These are phyloP conservation scores for Penicillium sp. DNA, from an alignment of 2,329 filamentous ascomycete genomes.

Conservation along the genomic window DNA sequence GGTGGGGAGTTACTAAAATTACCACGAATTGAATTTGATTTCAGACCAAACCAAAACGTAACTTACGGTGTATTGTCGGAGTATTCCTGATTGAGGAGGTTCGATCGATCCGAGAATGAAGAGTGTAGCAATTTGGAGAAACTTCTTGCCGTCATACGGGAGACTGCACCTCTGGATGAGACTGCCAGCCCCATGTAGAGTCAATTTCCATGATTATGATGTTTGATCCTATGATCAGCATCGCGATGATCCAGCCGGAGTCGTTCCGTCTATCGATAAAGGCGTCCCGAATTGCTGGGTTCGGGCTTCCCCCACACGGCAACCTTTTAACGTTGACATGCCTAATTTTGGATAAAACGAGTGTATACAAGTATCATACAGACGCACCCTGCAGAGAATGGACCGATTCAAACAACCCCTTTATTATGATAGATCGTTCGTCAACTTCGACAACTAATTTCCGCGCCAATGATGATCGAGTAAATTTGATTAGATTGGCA, in stretches of 20 bases:
- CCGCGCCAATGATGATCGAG: background rate
- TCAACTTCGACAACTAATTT: background rate
- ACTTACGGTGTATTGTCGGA: background rate
- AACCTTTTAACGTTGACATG: background rate
- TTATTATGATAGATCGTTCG: no score
- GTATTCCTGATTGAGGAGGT: background rate
- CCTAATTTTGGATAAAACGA: background rate
- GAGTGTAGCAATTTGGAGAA: no score
- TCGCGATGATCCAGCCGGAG: slow-evolving; percentile 16
- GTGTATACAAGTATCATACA: background rate
- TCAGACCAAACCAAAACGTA: background rate
- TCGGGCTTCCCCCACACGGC: slow-evolving; percentile 11
- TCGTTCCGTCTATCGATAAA: slow-evolving; percentile 18
- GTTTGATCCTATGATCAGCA: background rate
- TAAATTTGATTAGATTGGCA: background rate
- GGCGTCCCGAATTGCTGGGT: slow-evolving; percentile 12
- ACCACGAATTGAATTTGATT: background rate
- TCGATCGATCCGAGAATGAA: no score
- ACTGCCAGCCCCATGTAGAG: background rate
- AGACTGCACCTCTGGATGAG: no score
- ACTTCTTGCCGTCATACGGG: background rate
- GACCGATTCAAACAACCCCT: background rate
- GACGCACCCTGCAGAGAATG: background rate
- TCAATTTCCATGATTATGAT: background rate
- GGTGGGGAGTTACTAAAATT: background rate